phyloP scores from a whole-genome alignment of 768 basidiomycete species.

The Lentinula edodes region DNA sequence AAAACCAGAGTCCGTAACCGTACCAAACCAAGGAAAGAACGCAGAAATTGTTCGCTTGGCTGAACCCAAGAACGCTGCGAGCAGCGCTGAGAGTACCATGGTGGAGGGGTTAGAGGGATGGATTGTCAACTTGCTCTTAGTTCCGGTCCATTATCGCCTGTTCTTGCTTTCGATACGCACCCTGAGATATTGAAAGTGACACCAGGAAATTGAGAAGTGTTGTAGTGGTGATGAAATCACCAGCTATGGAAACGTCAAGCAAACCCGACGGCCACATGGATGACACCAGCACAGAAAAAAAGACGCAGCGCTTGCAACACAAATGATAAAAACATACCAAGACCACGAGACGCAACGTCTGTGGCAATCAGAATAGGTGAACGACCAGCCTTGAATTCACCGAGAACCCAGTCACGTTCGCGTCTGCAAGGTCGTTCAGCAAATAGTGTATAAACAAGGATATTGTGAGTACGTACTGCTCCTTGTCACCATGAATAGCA shows the following conservation, averaged over 20 bases:
- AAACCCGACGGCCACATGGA: neutral
- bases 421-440: constrained; percentile 41
- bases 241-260: constrained; percentile 8
- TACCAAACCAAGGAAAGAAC: constrained; percentile 41
- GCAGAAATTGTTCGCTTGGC: constrained; percentile 36
- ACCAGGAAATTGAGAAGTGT: constrained; percentile 11
- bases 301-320: constrained; percentile 39
- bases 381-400: constrained; percentile 97
- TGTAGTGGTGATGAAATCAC: neutral
- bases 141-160: constrained; percentile 27
- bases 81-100: constrained; percentile 20
- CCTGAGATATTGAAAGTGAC: constrained; percentile 17
- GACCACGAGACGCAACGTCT: constrained; percentile 98
- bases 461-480: constrained; percentile 62
- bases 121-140: constrained; percentile 20
- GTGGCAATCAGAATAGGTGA: constrained; percentile 98
- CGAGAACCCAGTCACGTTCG: constrained; percentile 98
- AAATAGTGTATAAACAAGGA: neutral
- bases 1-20: constrained; percentile 44
- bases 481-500: constrained; percentile 99
- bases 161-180: constrained; percentile 20
- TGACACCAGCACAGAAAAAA: neutral
- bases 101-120: constrained; percentile 39
- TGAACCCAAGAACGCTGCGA: constrained; percentile 9
- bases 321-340: constrained; percentile 73